Evolutionary conservation across 163 green algal genomes (phyloP), one percentile per base, ranked within the genome.

Genomic region (Coccomyxa subellipsoidea): DNA sequence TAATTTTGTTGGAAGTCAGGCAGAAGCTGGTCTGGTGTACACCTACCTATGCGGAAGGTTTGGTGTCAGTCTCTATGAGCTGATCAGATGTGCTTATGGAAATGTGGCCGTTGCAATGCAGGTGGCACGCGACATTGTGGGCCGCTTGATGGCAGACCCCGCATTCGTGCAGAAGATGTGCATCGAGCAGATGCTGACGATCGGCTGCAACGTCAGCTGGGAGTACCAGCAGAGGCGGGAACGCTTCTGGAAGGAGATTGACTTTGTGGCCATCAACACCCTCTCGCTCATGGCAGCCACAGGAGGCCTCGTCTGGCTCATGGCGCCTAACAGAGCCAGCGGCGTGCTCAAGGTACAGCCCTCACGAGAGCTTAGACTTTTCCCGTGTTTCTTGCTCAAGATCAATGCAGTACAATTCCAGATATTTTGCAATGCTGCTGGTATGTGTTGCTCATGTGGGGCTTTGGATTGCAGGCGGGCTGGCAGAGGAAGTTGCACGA

Each of bases 61-160:
- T n/a, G n/a, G n/a, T n/a, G n/a, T n/a, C n/a, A n/a, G n/a, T n/a
- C n/a, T n/a, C n/a, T n/a, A n/a, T n/a, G n/a, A n/a, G n/a, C n/a
- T n/a, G n/a, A n/a, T n/a, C n/a, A n/a, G n/a, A n/a, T n/a, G n/a
- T n/a, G n/a, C n/a, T n/a, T n/a, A n/a, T 1, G 27, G 27, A 34
- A 36, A 32, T 32, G 29, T 73, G 66, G n/a, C n/a, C n/a, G n/a
- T n/a, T 73, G 32, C n/a, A 77, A 12, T 85, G 84, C 89, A 95
- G 90, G 85, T 92, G 39, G 93, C 93, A 0, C 82, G 84, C 23
- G 84, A 77, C 73, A 95, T 99, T 80, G 92, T 98, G 37, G 95
- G 94, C 75, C 92, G 96, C 31, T 86, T 99, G 34, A 98, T 99
- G 95, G 96, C 94, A 27, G 96, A 99, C 86, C 96, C 96, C 0